Conservation (phyloP, 2,329 filamentous ascomycete genomes). For the Anthostomella pinea region DNA sequence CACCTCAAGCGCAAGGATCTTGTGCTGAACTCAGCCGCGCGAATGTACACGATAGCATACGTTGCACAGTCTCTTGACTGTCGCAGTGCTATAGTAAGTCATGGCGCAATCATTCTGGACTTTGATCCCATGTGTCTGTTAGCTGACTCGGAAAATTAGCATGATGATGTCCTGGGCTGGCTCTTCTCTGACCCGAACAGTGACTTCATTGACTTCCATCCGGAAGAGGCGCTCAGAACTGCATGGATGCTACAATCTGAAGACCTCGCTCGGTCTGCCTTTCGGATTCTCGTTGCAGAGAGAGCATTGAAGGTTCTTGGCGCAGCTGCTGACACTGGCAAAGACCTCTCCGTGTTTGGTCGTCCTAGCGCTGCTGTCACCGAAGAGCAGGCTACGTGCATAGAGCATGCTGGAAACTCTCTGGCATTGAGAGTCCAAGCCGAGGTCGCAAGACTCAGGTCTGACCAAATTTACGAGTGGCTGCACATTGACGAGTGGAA, state of each 20-base stretch:
- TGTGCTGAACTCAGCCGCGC: slow-evolving; percentile 61
- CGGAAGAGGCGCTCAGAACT: slow-evolving; percentile 59
- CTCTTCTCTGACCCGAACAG: slow-evolving; percentile 52
- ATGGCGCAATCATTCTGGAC: neutral
- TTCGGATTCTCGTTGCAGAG: slow-evolving; percentile 62
- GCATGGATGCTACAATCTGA: slow-evolving; percentile 46
- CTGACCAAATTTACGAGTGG: slow-evolving; percentile 28
- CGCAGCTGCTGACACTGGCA: neutral
- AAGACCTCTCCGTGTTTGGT: slow-evolving; percentile 34
- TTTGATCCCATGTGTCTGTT: neutral
- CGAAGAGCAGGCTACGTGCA: slow-evolving; percentile 32
- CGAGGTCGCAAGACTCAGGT: slow-evolving; percentile 10
- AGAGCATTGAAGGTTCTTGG: slow-evolving; percentile 38
- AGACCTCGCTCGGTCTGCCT: slow-evolving; percentile 46
- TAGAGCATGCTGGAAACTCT: slow-evolving; percentile 24
- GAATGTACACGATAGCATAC: slow-evolving; percentile 64
- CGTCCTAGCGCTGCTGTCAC: slow-evolving; percentile 37
- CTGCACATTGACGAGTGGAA: slow-evolving; percentile 19
- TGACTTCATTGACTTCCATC: slow-evolving; percentile 60
- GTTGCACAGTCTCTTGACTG: slow-evolving; percentile 60
- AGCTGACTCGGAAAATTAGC: slow-evolving; percentile 20
- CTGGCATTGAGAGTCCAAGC: slow-evolving; percentile 20
- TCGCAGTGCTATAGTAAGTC: slow-evolving; percentile 39
- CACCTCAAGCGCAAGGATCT: slow-evolving; percentile 54
- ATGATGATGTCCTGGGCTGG: slow-evolving; percentile 55